Evolutionary conservation across 2,329 filamentous ascomycete genomes (phyloP).

Genomic region (Ceratocystis ficicola): DNA sequence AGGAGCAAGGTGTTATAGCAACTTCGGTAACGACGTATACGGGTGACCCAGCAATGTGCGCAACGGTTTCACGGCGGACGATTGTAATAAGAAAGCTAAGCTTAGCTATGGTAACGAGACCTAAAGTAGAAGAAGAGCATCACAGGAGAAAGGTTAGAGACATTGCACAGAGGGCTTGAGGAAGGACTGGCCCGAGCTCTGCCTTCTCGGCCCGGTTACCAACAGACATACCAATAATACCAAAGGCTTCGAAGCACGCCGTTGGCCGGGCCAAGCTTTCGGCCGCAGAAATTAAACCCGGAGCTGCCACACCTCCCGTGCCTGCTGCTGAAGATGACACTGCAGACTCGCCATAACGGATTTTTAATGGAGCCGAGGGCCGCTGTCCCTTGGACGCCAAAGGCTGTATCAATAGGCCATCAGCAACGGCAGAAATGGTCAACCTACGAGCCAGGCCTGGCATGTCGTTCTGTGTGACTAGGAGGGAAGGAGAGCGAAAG

Average conservation of each 20-base stretch:
- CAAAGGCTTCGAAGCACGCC: conserved; percentile 47
- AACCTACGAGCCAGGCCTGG: conserved; percentile 68
- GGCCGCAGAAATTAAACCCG: conserved; percentile 24
- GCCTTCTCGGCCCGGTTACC: not conserved
- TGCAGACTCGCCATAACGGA: conserved; percentile 52
- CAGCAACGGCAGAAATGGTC: conserved; percentile 64
- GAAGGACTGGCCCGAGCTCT: too few relatives aligned
- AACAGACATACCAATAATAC: conserved; percentile 41
- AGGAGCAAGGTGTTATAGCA: conserved; percentile 75
- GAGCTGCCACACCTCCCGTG: not conserved
- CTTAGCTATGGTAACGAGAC: conserved; percentile 69
- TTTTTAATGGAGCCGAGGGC: conserved; percentile 46
- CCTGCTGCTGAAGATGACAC: conserved; percentile 14
- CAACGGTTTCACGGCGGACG: conserved; percentile 74
- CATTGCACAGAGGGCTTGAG: too few relatives aligned
- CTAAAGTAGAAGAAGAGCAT: conserved; percentile 35
- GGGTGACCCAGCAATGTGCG: conserved; percentile 67
- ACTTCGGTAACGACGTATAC: conserved; percentile 84
- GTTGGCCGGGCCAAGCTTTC: conserved; percentile 35
- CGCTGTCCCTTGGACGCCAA: conserved; percentile 48
- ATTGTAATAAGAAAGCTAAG: conserved; percentile 79
- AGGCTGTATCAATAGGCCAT: conserved; percentile 72
- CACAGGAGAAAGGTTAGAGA: not conserved
- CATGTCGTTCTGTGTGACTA: conserved; percentile 44
- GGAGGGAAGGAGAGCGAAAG: conserved; percentile 21